phyloP scores from a whole-genome alignment of 2,329 filamentous ascomycete species.

The Fusarium armeniacum region DNA sequence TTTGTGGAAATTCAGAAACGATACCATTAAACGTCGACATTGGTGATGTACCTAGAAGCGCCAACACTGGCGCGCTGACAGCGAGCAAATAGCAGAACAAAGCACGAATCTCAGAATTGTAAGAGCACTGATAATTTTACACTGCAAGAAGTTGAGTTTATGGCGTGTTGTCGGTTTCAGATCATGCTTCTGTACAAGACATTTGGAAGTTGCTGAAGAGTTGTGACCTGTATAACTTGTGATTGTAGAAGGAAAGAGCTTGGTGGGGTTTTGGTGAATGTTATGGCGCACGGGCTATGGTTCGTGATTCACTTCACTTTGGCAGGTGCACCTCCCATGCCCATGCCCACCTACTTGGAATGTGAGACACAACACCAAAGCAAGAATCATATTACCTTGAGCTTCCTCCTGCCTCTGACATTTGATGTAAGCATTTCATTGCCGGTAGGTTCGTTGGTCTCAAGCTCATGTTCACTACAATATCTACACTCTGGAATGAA shows the following conservation, averaged over 20 bases:
- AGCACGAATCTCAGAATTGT: neutral
- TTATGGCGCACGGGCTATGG: neutral
- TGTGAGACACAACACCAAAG: neutral
- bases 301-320: neutral
- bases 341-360: neutral
- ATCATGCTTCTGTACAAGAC: neutral
- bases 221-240: neutral
- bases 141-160: neutral
- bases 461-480: neutral
- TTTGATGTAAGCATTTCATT: neutral
- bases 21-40: slow-evolving; percentile 86
- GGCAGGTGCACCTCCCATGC: neutral
- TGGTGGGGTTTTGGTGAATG: neutral
- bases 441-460: no score
- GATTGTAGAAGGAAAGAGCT: neutral
- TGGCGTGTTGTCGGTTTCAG: neutral
- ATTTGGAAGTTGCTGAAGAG: neutral
- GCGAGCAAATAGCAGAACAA: neutral
- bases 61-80: neutral
- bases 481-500: neutral
- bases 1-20: slow-evolving; percentile 82
- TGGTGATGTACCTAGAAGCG: neutral
- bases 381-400: neutral
- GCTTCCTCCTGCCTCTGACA: neutral
- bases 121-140: neutral